Base-by-base conservation (phyloP, 2,329 filamentous ascomycete genomes). In the Fusarium coffeatum region DNA sequence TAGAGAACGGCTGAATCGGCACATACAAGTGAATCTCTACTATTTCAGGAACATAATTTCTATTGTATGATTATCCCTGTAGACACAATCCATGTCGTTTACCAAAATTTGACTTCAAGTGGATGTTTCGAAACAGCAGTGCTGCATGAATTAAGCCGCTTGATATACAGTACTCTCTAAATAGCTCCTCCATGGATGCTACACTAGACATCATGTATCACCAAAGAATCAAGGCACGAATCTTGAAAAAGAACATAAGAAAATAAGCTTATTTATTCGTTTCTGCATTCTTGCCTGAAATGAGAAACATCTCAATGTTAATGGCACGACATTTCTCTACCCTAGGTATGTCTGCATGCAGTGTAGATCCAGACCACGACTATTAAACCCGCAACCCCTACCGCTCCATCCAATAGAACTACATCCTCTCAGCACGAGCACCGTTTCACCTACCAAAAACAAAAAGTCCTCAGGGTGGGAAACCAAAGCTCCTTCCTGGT, bases 401-500 rank as follows among this genome's bases (percentile, higher is more conserved):
- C 32, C 53, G 22, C 32, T n/a, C 46, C 8, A 22, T 57, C 71
- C 68, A 73, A 72, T 73, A 57, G 56, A 56, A 70, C 42, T 47
- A 70, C 55, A 59, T 41, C 42, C 43, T 53, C 34, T 23, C 64
- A 59, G 64, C 69, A 72, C 71, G 69, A 46, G 67, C 49, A 46
- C 46, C 34, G 28, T 30, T 30, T 30, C 28, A 30, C 28, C 28
- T 30, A 30, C 22, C 49, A 43, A 12, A 47, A 50, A 49, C 47
- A 41, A 66, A 37, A 50, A 63, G 48, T 20, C 20, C 54, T 70
- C 63, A 51, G 68, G 65, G 45, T 51, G 32, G 53, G 61, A 64
- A 61, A 15, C 28, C 41, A 16, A 49, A 48, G 55, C 34, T 47
- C 48, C 28, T 40, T 27, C 34, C 34, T 7, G 34, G 34, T 37